Evolutionary conservation across 2,329 filamentous ascomycete genomes (phyloP), one percentile per base, ranked within the genome.

Genomic region (Neofusicoccum sp.): DNA sequence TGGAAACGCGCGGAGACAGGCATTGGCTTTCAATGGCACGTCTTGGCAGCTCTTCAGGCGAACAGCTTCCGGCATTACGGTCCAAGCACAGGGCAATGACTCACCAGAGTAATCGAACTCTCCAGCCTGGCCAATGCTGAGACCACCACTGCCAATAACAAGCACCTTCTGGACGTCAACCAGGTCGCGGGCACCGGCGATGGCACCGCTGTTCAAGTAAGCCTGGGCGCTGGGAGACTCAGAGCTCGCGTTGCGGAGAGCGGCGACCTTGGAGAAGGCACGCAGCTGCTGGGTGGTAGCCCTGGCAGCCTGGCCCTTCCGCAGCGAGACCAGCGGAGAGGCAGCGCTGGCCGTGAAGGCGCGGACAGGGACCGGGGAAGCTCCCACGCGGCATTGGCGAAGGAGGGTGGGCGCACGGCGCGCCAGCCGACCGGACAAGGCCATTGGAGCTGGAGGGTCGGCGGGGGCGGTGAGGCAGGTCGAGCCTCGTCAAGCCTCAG

Each of bases 91-190:
- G 5, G 14, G 33, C 14, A 26, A 31, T 66, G 65, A 83, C 87
- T 67, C 82, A 96, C 92, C 93, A 76, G 95, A 98, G 78, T 98
- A 98, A 79, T 98, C 93, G 71, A 98, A 98, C 81, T 98, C 93
- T 80, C 93, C 93, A 66, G 93, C 93, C 79, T 98, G 93, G 65
- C 93, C 93, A 85, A 98, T 98, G 75, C 91, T 91, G 68, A 98
- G 84, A 77, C 93, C 93, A 80, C 93, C 93, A 79, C 89, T 93
- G 62, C 93, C 93, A 80, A 98, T 96, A 68, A 98, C 93, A 64
- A 98, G 82, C 57, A 98, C 93, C 81, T 98, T 98, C 82, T 96
- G 96, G 66, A 98, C 92, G 74, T 96, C 86, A 54, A 97, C 89
- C 60, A 90, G 80, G 70, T 93, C 84, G 70, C 84, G 84, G 62